These are phyloP conservation scores for Chrysoporthe cubensis DNA, from an alignment of 2,329 filamentous ascomycete genomes.

Conservation along the genomic window DNA sequence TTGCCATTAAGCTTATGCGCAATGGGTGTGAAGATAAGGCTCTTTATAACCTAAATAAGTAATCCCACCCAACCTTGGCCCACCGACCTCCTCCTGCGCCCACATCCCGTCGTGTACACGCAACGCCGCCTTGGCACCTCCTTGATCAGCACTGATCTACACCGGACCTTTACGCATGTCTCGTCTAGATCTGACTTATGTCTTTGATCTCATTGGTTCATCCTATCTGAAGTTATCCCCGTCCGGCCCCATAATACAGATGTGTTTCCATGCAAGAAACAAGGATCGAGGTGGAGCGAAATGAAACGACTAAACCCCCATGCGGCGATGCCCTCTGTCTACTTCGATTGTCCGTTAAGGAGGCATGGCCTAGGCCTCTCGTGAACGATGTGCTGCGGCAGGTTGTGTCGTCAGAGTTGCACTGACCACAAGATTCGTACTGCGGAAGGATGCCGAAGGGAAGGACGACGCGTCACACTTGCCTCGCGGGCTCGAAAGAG, in stretches of 20 bases:
- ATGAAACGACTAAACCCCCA: neutral
- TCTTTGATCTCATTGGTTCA: neutral
- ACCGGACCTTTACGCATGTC: neutral
- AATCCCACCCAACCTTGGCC: conserved; percentile 3
- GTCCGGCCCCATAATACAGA: neutral
- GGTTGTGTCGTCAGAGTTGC: neutral
- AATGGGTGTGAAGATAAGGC: neutral
- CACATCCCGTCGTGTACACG: neutral
- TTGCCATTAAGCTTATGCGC: neutral
- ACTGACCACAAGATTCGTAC: neutral
- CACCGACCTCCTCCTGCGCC: neutral
- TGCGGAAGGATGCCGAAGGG: no score
- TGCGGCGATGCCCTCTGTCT: neutral
- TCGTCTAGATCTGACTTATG: neutral
- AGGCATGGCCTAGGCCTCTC: neutral
- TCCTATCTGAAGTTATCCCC: neutral
- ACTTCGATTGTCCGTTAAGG: no score
- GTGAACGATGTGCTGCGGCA: neutral
- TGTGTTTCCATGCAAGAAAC: neutral
- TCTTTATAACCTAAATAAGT: neutral
- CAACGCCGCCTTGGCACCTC: conserved; percentile 7
- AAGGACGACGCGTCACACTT: neutral
- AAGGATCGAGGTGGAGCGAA: neutral
- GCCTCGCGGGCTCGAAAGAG: neutral
- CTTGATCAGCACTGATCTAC: neutral